phyloP scores from a whole-genome alignment of 129 eudicot genomes.

The Chrysanthemum seticuspe region DNA sequence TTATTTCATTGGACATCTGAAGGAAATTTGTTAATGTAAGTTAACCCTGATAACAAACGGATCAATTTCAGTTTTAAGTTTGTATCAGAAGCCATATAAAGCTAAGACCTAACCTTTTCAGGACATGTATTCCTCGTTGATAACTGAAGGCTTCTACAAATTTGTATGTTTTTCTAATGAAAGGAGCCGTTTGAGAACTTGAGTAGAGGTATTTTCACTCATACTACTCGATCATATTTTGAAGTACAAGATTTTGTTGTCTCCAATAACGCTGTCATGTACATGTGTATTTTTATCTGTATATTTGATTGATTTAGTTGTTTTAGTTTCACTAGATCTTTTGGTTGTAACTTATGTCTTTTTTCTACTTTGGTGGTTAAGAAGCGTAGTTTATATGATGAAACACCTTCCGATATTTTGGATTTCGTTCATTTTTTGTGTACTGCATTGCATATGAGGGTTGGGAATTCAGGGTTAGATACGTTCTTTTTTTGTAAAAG shows the following conservation, averaged over 20 bases:
- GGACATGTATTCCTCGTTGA: background rate
- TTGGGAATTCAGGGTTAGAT: too few species aligned
- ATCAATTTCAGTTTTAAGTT: background rate
- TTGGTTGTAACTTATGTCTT: background rate
- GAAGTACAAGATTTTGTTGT: background rate
- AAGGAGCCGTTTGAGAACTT: too few species aligned
- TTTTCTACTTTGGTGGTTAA: background rate
- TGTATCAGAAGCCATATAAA: background rate
- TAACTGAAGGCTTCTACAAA: slow-evolving; percentile 4
- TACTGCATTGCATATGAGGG: too few species aligned
- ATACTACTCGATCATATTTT: slow-evolving; percentile 15
- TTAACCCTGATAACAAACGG: background rate
- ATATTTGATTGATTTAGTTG: slow-evolving; percentile 15
- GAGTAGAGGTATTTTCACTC: background rate
- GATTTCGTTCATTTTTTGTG: too few species aligned
- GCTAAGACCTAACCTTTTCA: slow-evolving; percentile 10
- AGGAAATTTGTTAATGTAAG: too few species aligned
- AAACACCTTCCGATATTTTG: too few species aligned
- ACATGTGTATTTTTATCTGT: slow-evolving; percentile 26
- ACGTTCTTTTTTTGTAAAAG: too few species aligned
- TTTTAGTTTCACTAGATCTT: slow-evolving; percentile 6
- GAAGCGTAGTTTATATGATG: background rate
- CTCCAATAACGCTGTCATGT: slow-evolving; percentile 9
- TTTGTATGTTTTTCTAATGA: slow-evolving; percentile 10
- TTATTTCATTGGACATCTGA: too few species aligned